phyloP scores from a whole-genome alignment of 768 basidiomycete species.

The Leccinum broughii region DNA sequence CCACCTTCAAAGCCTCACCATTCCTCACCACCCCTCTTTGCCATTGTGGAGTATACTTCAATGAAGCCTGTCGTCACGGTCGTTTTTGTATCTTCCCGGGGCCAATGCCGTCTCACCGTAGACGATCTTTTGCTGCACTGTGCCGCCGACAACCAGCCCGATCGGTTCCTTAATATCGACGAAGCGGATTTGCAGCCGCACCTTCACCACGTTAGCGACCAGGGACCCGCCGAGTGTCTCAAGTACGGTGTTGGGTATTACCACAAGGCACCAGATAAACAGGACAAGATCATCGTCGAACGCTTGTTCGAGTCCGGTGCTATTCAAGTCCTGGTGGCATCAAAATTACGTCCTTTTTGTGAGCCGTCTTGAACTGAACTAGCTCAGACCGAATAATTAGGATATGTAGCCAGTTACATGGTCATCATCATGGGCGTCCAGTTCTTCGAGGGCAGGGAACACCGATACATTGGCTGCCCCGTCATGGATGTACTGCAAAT shows the following conservation, averaged over 20 bases:
- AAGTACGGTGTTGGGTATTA: conserved; percentile 93
- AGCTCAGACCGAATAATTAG: conserved; percentile 36
- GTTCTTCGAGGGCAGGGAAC: conserved; percentile 94
- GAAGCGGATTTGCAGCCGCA: conserved; percentile 81
- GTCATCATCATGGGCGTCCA: conserved; percentile 99
- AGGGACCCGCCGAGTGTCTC: conserved; percentile 72
- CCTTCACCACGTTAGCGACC: conserved; percentile 80
- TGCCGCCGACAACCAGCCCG: conserved; percentile 78
- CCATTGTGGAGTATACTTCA: conserved; percentile 84
- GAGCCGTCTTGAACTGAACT: neutral
- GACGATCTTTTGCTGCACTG: conserved; percentile 90
- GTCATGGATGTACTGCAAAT: conserved; percentile 99
- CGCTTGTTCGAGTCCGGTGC: conserved; percentile 91
- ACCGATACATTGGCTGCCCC: conserved; percentile 96
- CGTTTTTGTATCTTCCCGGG: conserved; percentile 88
- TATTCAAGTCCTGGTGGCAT: conserved; percentile 91
- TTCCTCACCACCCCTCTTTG: conserved; percentile 79
- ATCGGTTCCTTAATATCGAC: conserved; percentile 89
- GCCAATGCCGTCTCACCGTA: conserved; percentile 92
- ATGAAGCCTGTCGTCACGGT: conserved; percentile 74
- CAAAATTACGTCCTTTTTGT: conserved; percentile 58
- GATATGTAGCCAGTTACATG: conserved; percentile 93
- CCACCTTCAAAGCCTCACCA: no score
- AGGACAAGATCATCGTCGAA: conserved; percentile 94
- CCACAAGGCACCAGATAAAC: conserved; percentile 88